Conservation (phyloP, 1,139 yeast species). For the Debaryomycetaceae sp. region DNA sequence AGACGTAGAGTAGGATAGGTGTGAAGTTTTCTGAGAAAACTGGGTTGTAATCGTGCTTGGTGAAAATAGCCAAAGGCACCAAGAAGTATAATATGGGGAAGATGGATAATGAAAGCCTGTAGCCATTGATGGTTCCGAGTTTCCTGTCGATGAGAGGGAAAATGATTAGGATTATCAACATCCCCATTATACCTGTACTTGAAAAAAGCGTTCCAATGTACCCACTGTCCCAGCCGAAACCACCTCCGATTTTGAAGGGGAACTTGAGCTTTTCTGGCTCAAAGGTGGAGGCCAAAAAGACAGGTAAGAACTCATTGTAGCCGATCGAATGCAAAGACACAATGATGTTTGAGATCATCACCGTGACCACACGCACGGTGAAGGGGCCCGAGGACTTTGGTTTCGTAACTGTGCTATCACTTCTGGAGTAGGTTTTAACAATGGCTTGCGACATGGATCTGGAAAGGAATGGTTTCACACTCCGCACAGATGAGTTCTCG, state of each 20-base stretch:
- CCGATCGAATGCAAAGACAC: slow-evolving; percentile 52
- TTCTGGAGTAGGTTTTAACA: slow-evolving; percentile 2
- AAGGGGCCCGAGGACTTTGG: slow-evolving; percentile 15
- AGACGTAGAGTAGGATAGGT: slow-evolving; percentile 18
- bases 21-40: slow-evolving; percentile 22
- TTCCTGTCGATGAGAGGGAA: slow-evolving; percentile 56
- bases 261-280: slow-evolving; percentile 33
- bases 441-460: slow-evolving; percentile 8
- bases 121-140: slow-evolving; percentile 44
- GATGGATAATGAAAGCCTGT: slow-evolving; percentile 34
- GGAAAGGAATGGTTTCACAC: not conserved
- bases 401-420: slow-evolving; percentile 11
- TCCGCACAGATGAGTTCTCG: not conserved
- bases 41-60: slow-evolving; percentile 30
- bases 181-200: slow-evolving; percentile 55
- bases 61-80: slow-evolving; percentile 50
- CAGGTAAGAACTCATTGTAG: slow-evolving; percentile 58
- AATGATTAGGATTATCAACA: slow-evolving; percentile 45
- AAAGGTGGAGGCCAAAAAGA: slow-evolving; percentile 52
- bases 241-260: slow-evolving; percentile 29
- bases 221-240: slow-evolving; percentile 35
- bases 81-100: slow-evolving; percentile 49
- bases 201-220: slow-evolving; percentile 56
- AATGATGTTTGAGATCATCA: slow-evolving; percentile 40
- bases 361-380: slow-evolving; percentile 36